These are phyloP conservation scores for Whalleya microplaca DNA, from an alignment of 2,329 filamentous ascomycete species.

Conservation along the genomic window DNA sequence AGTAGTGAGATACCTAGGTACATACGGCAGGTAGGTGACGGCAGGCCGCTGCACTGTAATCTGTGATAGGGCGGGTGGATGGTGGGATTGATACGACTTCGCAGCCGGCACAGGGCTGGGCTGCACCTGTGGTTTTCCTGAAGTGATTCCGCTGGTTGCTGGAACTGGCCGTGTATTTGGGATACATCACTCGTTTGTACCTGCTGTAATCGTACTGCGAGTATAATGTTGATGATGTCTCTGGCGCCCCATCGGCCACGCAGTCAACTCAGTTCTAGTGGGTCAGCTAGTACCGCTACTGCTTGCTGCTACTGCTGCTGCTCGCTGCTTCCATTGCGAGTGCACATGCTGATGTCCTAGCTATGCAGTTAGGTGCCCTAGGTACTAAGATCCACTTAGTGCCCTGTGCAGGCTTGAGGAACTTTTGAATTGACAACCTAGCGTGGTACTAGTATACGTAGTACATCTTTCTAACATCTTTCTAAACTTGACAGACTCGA, in stretches of 20 bases:
- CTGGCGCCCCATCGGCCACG: neutral
- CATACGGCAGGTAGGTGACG: too few relatives aligned
- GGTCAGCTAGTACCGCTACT: neutral
- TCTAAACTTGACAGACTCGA: neutral
- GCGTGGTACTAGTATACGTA: neutral
- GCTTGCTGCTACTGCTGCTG: neutral
- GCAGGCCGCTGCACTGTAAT: neutral
- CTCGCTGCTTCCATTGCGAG: neutral
- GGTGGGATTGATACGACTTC: slow-evolving; percentile 24
- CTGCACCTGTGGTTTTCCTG: neutral
- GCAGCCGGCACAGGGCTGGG: slow-evolving; percentile 25
- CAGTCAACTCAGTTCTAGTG: neutral
- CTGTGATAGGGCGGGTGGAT: neutral
- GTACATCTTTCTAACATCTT: too few relatives aligned
- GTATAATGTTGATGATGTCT: too few relatives aligned
- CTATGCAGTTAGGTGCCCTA: neutral
- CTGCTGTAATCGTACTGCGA: neutral
- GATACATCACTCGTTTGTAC: slow-evolving; percentile 1
- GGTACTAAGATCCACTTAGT: neutral
- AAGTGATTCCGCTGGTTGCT: neutral
- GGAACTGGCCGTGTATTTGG: neutral
- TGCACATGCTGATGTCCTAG: too few relatives aligned
- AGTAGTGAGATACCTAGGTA: neutral
- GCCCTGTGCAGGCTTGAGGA: neutral
- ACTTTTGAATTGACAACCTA: neutral